phyloP scores from a whole-genome alignment of 495 filamentous ascomycete species.

The Monascus purpureus region DNA sequence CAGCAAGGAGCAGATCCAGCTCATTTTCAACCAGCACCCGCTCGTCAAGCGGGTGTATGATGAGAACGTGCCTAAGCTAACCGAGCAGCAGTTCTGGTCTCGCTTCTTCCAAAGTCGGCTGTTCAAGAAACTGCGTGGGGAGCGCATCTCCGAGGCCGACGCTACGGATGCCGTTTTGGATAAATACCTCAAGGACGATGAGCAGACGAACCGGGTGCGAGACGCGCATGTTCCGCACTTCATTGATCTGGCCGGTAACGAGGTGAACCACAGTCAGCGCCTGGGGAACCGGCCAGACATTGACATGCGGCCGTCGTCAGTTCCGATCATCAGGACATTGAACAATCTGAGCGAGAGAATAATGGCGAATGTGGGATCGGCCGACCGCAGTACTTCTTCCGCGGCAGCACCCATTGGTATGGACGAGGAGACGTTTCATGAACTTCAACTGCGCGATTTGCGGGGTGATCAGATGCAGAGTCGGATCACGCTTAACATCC shows the following conservation, averaged over 20 bases:
- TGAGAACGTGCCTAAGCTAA: conserved; percentile 75
- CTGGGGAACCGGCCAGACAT: conserved; percentile 73
- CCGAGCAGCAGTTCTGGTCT: conserved; percentile 74
- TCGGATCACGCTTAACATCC: conserved; percentile 72
- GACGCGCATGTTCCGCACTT: conserved; percentile 64
- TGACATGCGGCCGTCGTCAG: conserved; percentile 63
- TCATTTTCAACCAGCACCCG: conserved; percentile 87
- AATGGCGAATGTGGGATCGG: conserved; percentile 67
- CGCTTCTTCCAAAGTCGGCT: conserved; percentile 82
- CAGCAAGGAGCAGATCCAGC: conserved; percentile 79
- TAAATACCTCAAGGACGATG: conserved; percentile 61
- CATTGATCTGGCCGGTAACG: conserved; percentile 86
- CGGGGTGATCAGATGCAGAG: conserved; percentile 56
- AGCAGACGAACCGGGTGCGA: conserved; percentile 36
- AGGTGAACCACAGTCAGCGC: conserved; percentile 67
- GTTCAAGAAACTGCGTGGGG: conserved; percentile 82
- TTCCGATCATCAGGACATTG: conserved; percentile 69
- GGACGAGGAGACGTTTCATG: conserved; percentile 61
- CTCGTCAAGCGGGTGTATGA: conserved; percentile 85
- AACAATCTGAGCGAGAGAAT: conserved; percentile 85
- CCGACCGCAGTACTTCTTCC: conserved; percentile 48
- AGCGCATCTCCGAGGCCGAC: conserved; percentile 64
- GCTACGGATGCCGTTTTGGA: conserved; percentile 63
- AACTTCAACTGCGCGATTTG: conserved; percentile 72
- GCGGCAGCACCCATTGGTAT: conserved; percentile 39